Evolutionary conservation across 352 stramenopile species (phyloP).

Genomic region (Pelagophyceae sp.): DNA sequence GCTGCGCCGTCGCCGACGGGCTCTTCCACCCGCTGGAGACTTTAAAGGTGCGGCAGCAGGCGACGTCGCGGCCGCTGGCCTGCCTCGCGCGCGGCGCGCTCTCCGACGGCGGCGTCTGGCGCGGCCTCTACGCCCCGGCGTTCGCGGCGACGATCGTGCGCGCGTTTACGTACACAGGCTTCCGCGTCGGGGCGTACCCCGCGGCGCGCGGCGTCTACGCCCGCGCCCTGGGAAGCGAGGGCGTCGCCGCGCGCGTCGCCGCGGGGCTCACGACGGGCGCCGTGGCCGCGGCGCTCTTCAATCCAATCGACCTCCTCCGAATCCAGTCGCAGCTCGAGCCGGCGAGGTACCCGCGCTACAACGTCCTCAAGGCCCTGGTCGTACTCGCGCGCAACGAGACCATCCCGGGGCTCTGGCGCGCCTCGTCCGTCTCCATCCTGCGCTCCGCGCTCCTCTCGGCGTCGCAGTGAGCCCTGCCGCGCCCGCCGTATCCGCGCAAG

Average conservation of each 20-base stretch:
- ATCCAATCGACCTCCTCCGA: not conserved
- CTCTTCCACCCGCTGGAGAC: slow-evolving; percentile 2
- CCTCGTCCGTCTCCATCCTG: not conserved
- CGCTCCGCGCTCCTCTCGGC: not conserved
- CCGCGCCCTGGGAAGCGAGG: not conserved
- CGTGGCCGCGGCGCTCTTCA: not conserved
- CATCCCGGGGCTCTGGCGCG: not conserved
- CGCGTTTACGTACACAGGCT: not conserved
- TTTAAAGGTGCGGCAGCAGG: not conserved
- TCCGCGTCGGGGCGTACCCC: not conserved
- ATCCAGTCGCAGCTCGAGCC: not conserved
- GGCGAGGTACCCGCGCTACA: not conserved
- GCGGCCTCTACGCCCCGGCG: not conserved
- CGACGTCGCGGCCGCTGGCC: not conserved
- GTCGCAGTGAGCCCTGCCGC: too few species aligned
- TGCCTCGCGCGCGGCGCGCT: not conserved
- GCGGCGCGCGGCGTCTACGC: not conserved
- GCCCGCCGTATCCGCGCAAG: too few species aligned
- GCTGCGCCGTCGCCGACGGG: not conserved
- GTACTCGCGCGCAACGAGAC: not conserved
- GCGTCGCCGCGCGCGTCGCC: not conserved
- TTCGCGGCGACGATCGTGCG: not conserved
- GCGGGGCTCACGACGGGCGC: not conserved
- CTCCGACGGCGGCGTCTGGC: not conserved
- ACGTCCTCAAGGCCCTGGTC: not conserved